A percentile compares a stretch with the other conserved stretches of the same genome.
phyloP scores from a whole-genome alignment of 768 basidiomycete genomes.

The Lentinula sp. region DNA sequence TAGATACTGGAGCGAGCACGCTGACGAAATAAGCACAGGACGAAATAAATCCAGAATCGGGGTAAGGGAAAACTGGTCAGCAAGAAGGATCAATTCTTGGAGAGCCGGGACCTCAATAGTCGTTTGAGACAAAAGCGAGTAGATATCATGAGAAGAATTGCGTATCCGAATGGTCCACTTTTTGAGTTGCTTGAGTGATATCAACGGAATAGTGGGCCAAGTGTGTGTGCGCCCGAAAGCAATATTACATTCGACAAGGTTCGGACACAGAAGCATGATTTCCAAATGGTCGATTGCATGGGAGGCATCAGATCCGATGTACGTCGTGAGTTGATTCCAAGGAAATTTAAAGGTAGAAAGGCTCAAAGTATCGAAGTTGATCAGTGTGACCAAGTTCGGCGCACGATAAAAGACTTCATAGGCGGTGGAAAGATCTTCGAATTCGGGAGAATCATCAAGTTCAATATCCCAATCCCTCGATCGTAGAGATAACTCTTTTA shows the following conservation, averaged over 20 bases:
- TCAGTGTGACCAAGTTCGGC: background rate
- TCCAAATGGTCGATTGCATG: background rate
- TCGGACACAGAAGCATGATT: background rate
- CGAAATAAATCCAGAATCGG: background rate
- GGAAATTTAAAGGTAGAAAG: background rate
- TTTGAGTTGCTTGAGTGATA: background rate
- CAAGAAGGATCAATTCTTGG: background rate
- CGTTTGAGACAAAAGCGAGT: background rate
- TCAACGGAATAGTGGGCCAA: background rate
- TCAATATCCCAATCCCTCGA: background rate
- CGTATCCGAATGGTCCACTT: background rate
- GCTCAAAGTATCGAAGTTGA: background rate
- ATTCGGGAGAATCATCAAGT: background rate
- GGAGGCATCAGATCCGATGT: background rate
- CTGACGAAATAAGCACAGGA: background rate
- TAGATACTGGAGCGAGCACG: background rate
- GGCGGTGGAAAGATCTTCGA: background rate
- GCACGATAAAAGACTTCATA: background rate
- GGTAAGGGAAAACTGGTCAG: background rate
- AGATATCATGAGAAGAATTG: background rate
- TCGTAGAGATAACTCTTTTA: background rate
- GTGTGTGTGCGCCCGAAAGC: background rate
- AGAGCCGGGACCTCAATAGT: background rate
- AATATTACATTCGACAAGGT: background rate
- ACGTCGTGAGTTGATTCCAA: constrained; percentile 2